Evolutionary conservation across 805 yeast genomes (phyloP).

Genomic region (Barnettozyma salicaria): DNA sequence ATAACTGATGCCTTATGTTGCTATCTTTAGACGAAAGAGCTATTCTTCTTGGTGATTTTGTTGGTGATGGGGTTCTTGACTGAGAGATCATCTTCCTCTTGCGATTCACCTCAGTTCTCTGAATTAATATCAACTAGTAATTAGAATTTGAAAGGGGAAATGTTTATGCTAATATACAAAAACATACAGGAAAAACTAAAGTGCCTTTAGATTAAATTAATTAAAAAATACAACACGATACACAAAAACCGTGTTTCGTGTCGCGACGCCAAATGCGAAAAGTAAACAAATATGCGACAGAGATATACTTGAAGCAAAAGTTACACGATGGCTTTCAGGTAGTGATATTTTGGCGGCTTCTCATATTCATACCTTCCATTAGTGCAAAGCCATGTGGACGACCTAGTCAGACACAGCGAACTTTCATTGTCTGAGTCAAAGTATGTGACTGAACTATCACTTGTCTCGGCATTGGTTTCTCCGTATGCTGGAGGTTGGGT

Average conservation of each 20-base stretch:
- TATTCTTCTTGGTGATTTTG: slow-evolving; percentile 20
- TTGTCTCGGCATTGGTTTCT: neutral
- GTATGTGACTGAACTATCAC: neutral
- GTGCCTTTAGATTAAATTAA: neutral
- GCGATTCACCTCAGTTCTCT: too few species aligned
- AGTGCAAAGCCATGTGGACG: slow-evolving; percentile 20
- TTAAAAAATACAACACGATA: neutral
- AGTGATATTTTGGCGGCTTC: slow-evolving; percentile 17
- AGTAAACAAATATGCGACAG: too few species aligned
- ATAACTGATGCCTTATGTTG: slow-evolving; percentile 17
- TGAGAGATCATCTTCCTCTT: slow-evolving; percentile 8
- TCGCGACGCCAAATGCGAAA: too few species aligned
- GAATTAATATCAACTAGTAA: too few species aligned
- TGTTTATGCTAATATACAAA: neutral
- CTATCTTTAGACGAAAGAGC: slow-evolving; percentile 24
- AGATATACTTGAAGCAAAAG: neutral
- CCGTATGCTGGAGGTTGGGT: slow-evolving; percentile 14
- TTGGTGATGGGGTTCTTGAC: slow-evolving; percentile 20
- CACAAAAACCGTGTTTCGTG: neutral
- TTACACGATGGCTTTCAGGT: slow-evolving; percentile 2
- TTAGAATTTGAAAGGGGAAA: too few species aligned
- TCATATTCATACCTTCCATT: slow-evolving; percentile 17
- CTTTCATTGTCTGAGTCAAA: neutral
- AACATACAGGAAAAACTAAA: neutral
- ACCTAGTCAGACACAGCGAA: slow-evolving; percentile 4